Percentiles rank a stretch among this genome's conserved stretches.
These are phyloP conservation scores for Fusarium napiforme DNA, from an alignment of 2,329 filamentous ascomycete species.

Conservation along the genomic window DNA sequence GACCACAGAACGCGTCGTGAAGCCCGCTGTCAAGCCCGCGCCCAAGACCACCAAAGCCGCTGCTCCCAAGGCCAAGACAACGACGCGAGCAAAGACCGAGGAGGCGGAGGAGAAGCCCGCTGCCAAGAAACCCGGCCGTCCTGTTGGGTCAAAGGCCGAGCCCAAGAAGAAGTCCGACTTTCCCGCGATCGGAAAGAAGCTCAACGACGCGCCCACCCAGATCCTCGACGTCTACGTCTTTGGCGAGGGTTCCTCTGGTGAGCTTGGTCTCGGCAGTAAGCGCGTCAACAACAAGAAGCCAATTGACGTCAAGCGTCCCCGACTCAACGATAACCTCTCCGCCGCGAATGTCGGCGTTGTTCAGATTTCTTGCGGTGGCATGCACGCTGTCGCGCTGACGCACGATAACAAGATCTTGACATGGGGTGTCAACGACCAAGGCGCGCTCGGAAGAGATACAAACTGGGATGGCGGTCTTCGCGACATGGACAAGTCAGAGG, in stretches of 20 bases:
- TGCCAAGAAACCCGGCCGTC: conserved; percentile 30
- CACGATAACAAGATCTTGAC: conserved; percentile 84
- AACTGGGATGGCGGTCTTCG: conserved; percentile 72
- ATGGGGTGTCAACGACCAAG: conserved; percentile 90
- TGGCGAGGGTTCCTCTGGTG: conserved; percentile 82
- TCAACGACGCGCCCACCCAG: conserved; percentile 73
- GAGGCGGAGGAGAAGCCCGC: conserved; percentile 58
- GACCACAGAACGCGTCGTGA: conserved; percentile 41
- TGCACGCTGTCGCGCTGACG: conserved; percentile 83
- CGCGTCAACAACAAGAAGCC: conserved; percentile 69
- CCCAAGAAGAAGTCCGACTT: conserved; percentile 54
- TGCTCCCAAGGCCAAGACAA: conserved; percentile 43
- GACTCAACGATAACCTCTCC: conserved; percentile 75
- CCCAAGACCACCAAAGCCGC: conserved; percentile 40
- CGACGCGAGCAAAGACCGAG: conserved; percentile 50
- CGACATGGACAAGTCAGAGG: conserved; percentile 64
- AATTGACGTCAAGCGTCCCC: conserved; percentile 83
- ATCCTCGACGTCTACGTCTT: conserved; percentile 81
- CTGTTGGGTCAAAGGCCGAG: conserved; percentile 32
- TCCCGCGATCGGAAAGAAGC: conserved; percentile 68
- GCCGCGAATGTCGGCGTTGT: conserved; percentile 77
- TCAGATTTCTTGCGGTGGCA: conserved; percentile 80
- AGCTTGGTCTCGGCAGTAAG: conserved; percentile 81
- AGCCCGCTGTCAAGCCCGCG: conserved; percentile 44
- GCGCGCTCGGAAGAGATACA: conserved; percentile 81